Percentiles rank a stretch among this genome's conserved stretches.
These are phyloP conservation scores for Chiua virens DNA, from an alignment of 768 basidiomycete genomes.

Conservation along the genomic window DNA sequence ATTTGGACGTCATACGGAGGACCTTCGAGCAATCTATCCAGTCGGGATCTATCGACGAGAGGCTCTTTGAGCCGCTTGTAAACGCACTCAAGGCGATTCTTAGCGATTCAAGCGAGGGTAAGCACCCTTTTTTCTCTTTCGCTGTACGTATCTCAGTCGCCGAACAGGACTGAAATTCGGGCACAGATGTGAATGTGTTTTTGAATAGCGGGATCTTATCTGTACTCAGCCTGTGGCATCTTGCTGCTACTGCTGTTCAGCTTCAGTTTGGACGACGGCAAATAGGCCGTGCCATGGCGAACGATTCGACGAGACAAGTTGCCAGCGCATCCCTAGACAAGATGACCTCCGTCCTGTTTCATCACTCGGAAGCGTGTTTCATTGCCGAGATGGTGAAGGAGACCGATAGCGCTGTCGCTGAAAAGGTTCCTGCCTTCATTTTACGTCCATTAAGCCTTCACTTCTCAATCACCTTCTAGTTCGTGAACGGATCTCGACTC, in stretches of 20 bases:
- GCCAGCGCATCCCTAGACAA: constrained; percentile 67
- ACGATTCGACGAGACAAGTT: constrained; percentile 47
- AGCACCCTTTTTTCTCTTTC: constrained; percentile 14
- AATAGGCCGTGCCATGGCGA: constrained; percentile 64
- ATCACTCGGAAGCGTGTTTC: constrained; percentile 75
- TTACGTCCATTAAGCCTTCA: background rate
- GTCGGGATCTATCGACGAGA: constrained; percentile 46
- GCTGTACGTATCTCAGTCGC: too few relatives aligned
- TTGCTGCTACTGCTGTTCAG: constrained; percentile 78
- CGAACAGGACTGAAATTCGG: constrained; percentile 9
- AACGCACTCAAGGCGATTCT: constrained; percentile 67
- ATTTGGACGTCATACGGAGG: constrained; percentile 66
- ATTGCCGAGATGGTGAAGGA: constrained; percentile 81
- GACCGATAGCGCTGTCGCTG: constrained; percentile 62
- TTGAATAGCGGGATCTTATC: constrained; percentile 64
- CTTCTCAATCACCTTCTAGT: constrained; percentile 38
- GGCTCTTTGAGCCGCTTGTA: constrained; percentile 60
- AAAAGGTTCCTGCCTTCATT: constrained; percentile 47
- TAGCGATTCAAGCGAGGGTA: constrained; percentile 61
- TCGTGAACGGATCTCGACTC: constrained; percentile 61
- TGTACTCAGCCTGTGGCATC: constrained; percentile 79
- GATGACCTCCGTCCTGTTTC: constrained; percentile 66
- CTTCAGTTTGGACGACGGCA: constrained; percentile 76
- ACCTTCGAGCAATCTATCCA: constrained; percentile 67
- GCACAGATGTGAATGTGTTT: constrained; percentile 46